phyloP scores from a whole-genome alignment of 2,329 filamentous ascomycete species.

The Phoma sp. region DNA sequence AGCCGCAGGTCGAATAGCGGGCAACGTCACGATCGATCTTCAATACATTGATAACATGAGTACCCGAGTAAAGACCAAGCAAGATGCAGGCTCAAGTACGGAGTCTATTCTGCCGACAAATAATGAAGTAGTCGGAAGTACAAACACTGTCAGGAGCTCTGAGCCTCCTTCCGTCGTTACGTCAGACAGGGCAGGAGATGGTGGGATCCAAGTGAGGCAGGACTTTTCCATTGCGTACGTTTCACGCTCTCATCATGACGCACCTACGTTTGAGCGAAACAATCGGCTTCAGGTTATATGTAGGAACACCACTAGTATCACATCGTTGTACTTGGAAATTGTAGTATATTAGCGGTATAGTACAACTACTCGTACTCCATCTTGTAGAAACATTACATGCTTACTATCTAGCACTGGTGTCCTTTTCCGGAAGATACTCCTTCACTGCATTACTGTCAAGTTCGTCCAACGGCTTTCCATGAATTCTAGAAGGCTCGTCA shows the following conservation, averaged over 20 bases:
- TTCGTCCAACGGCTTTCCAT: constrained; percentile 30
- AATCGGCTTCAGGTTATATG: not conserved
- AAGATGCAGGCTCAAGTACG: not conserved
- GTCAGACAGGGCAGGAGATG: not conserved
- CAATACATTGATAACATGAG: constrained; percentile 1
- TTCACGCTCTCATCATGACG: not conserved
- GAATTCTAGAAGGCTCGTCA: not conserved
- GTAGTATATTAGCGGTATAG: no score
- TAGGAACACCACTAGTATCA: not conserved
- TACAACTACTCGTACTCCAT: not conserved
- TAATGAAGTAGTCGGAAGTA: not conserved
- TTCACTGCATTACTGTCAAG: constrained; percentile 36
- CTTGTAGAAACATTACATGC: no score
- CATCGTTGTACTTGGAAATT: no score
- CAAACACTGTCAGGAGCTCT: not conserved
- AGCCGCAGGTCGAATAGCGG: not conserved
- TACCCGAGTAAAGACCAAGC: not conserved
- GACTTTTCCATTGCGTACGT: not conserved
- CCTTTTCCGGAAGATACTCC: constrained; percentile 27
- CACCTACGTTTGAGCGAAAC: not conserved
- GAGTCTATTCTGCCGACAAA: not conserved
- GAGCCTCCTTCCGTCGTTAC: not conserved
- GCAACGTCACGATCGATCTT: not conserved
- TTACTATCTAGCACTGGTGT: constrained; percentile 16
- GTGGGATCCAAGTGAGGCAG: not conserved